phyloP scores from a whole-genome alignment of 306 rosid genomes.

The Malus fusca region DNA sequence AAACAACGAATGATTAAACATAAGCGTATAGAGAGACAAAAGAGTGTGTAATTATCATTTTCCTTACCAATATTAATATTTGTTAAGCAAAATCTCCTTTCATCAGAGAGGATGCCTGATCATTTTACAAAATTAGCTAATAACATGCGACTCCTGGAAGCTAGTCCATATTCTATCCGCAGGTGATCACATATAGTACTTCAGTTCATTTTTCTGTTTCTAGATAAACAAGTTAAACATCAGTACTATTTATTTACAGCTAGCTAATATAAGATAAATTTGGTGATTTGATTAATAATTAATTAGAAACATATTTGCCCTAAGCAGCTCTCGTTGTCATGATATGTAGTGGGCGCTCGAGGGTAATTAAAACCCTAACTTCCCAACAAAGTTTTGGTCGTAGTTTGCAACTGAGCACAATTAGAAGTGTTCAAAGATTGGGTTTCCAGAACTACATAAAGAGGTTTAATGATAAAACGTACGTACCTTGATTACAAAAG shows the following conservation, averaged over 20 bases:
- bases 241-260: not conserved
- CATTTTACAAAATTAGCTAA: not conserved
- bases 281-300: too few species aligned
- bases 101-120: not conserved
- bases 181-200: not conserved
- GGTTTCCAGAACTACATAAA: not conserved
- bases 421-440: not conserved
- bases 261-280: not conserved
- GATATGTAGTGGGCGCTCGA: not conserved
- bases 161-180: not conserved
- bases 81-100: not conserved
- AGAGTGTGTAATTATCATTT: not conserved
- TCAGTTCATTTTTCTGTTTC: not conserved
- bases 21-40: not conserved
- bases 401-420: not conserved
- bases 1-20: too few species aligned
- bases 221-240: not conserved
- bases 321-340: not conserved
- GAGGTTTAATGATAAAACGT: not conserved
- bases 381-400: not conserved
- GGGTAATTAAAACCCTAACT: not conserved
- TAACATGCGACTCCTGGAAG: not conserved
- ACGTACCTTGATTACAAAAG: constrained; percentile 74
- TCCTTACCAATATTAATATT: not conserved
- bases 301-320: not conserved